phyloP scores from a whole-genome alignment of 192 early-diverging fungal species.

The Coemansia sp. region DNA sequence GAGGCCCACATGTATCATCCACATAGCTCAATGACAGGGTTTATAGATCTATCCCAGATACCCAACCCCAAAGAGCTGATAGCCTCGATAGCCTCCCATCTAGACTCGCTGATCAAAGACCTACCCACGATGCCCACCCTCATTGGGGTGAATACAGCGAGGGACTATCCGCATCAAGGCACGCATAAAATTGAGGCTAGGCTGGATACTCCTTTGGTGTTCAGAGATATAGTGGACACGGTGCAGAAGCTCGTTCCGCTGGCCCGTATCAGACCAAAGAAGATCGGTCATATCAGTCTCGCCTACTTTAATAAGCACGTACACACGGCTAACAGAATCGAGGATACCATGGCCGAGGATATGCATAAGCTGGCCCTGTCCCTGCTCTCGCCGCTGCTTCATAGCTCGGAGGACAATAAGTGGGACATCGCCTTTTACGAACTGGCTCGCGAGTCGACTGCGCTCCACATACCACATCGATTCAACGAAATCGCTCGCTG shows the following conservation, averaged over 20 bases:
- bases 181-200: conserved; percentile 45
- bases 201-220: conserved; percentile 30
- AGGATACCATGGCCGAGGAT: conserved; percentile 9
- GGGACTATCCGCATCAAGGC: conserved; percentile 39
- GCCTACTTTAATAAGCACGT: conserved; percentile 51
- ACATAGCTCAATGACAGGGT: conserved; percentile 52
- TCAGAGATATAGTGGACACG: conserved; percentile 23
- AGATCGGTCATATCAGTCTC: conserved; percentile 38
- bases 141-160: conserved; percentile 3
- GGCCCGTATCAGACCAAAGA: conserved; percentile 30
- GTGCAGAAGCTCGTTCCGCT: conserved; percentile 20
- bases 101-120: conserved; percentile 10
- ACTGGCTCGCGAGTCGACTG: conserved; percentile 31
- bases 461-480: conserved; percentile 25
- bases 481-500: conserved; percentile 50
- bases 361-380: conserved; percentile 23
- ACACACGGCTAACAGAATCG: conserved; percentile 14
- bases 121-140: background rate
- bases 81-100: conserved; percentile 11
- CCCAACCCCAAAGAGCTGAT: background rate
- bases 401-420: conserved; percentile 14
- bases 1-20: conserved; percentile 52
- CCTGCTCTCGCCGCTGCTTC: conserved; percentile 9
- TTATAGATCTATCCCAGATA: conserved; percentile 25
- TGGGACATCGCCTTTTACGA: conserved; percentile 53